These are phyloP conservation scores for Chaetomium fimeti DNA, from an alignment of 495 filamentous ascomycete species.

Conservation along the genomic window DNA sequence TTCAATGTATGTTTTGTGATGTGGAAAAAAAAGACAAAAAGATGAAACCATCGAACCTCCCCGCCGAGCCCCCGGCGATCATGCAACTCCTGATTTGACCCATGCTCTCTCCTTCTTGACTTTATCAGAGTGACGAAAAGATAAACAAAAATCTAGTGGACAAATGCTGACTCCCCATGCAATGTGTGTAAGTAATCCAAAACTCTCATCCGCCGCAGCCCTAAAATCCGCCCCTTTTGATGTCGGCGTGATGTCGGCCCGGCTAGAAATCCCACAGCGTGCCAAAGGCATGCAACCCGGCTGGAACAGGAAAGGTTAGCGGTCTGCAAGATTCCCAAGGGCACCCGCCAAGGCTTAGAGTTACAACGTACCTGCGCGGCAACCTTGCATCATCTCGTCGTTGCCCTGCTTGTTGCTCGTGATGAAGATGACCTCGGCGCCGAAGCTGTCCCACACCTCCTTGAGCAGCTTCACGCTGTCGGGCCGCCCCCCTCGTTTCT, in stretches of 20 bases:
- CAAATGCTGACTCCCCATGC: slow-evolving; percentile 12
- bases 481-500: slow-evolving; percentile 46
- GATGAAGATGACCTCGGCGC: slow-evolving; percentile 51
- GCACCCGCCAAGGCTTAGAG: background rate
- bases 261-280: slow-evolving; percentile 48
- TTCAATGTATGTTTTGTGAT: background rate
- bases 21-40: background rate
- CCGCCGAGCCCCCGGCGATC: background rate
- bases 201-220: background rate
- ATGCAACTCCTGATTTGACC: slow-evolving; percentile 8
- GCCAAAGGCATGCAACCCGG: slow-evolving; percentile 45
- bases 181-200: background rate
- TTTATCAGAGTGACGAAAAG: background rate
- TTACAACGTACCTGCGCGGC: slow-evolving; percentile 37
- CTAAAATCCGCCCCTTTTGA: background rate
- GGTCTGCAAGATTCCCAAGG: background rate
- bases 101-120: background rate
- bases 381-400: slow-evolving; percentile 50
- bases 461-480: slow-evolving; percentile 44
- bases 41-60: background rate
- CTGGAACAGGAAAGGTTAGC: slow-evolving; percentile 29
- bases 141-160: background rate
- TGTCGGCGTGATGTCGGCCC: slow-evolving; percentile 17
- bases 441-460: slow-evolving; percentile 45
- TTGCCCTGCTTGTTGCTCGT: slow-evolving; percentile 48